phyloP scores from a whole-genome alignment of 1,284 basidiomycete genomes.

The Caloboletus inedulis region DNA sequence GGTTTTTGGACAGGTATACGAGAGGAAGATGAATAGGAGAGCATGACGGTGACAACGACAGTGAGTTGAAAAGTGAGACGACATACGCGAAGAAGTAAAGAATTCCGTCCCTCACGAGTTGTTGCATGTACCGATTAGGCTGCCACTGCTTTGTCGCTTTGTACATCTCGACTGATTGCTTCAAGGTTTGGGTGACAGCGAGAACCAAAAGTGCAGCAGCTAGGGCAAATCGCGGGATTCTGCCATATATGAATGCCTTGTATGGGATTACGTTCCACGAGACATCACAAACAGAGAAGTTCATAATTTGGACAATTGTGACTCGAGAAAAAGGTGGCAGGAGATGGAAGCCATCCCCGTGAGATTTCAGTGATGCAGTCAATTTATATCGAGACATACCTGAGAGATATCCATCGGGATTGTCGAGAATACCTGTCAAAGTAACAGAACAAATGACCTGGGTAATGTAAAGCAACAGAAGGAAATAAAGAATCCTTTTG shows the following conservation, averaged over 20 bases:
- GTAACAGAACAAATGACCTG: neutral
- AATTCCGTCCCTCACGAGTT: too few relatives aligned
- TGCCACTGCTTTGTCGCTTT: too few relatives aligned
- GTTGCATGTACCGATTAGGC: too few relatives aligned
- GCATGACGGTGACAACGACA: too few relatives aligned
- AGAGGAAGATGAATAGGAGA: too few relatives aligned
- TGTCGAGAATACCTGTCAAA: neutral
- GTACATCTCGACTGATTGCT: neutral
- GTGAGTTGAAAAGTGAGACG: too few relatives aligned
- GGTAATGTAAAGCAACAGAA: neutral
- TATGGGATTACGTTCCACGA: neutral
- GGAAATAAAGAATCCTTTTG: neutral
- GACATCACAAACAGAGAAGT: neutral
- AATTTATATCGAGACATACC: neutral
- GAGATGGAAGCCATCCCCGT: neutral
- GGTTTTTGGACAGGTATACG: too few relatives aligned
- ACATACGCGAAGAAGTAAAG: too few relatives aligned
- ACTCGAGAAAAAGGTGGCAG: neutral
- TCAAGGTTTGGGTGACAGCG: neutral
- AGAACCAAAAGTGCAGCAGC: neutral
- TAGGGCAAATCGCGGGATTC: neutral
- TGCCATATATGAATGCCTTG: fast-evolving
- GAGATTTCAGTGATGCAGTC: neutral
- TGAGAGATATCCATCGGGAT: neutral
- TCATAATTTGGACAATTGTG: neutral